A percentile compares a stretch with the other conserved stretches of the same genome.
These are phyloP conservation scores for Lactarius hengduanensis DNA, from an alignment of 768 basidiomycete species.

Conservation along the genomic window DNA sequence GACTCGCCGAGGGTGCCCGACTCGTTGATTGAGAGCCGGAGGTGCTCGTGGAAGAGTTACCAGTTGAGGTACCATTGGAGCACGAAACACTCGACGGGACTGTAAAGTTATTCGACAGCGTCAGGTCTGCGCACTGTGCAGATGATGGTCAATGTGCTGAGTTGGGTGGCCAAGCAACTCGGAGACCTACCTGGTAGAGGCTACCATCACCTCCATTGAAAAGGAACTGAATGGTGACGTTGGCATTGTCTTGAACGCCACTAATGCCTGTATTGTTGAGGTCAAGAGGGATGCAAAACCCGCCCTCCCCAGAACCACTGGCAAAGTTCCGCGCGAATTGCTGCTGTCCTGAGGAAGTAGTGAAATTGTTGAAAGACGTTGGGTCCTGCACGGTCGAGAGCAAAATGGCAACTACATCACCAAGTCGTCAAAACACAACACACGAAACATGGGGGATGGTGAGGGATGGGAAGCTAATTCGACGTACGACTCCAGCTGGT, in stretches of 20 bases:
- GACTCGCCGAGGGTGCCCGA: not conserved
- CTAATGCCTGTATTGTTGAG: conserved; percentile 49
- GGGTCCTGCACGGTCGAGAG: conserved; percentile 58
- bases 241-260: conserved; percentile 57
- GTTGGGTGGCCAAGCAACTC: not conserved
- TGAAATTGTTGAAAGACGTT: conserved; percentile 64
- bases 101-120: conserved; percentile 53
- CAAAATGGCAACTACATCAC: conserved; percentile 48
- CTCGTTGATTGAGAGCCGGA: not conserved
- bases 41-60: conserved; percentile 1
- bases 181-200: conserved; percentile 60
- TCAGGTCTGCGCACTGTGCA: conserved; percentile 74
- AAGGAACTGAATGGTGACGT: conserved; percentile 70
- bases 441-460: not conserved
- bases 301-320: conserved; percentile 53
- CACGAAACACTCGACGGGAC: conserved; percentile 46
- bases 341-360: conserved; percentile 38
- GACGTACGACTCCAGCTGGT: conserved; percentile 55
- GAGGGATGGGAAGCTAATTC: conserved; percentile 12
- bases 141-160: not conserved
- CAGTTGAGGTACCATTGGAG: conserved; percentile 33
- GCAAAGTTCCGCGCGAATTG: conserved; percentile 49
- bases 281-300: conserved; percentile 66
- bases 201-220: conserved; percentile 70
- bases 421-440: not conserved